These are phyloP conservation scores for Saturnispora halmiae DNA, from an alignment of 805 yeast species.

Conservation along the genomic window DNA sequence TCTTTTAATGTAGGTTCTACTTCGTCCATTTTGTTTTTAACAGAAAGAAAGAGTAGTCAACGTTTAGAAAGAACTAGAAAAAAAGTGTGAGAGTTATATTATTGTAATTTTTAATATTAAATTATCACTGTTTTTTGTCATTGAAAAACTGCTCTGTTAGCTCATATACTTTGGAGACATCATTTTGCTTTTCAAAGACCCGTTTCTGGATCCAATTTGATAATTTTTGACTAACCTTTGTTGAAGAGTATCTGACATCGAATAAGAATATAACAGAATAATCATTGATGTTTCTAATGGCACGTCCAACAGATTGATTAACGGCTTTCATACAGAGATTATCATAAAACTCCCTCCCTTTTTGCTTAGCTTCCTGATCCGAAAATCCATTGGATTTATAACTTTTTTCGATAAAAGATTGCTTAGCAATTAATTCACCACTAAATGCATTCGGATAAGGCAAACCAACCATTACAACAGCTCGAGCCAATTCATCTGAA, in stretches of 20 bases:
- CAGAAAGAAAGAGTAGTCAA: background rate
- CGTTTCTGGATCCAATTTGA: slow-evolving; percentile 67
- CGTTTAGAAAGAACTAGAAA: background rate
- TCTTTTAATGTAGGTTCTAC: slow-evolving; percentile 68
- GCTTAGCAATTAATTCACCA: slow-evolving; percentile 70
- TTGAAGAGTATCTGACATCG: slow-evolving; percentile 48
- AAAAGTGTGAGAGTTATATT: background rate
- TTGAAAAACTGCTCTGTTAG: slow-evolving; percentile 9
- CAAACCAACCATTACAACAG: slow-evolving; percentile 76
- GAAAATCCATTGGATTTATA: slow-evolving; percentile 43
- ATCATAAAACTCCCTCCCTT: slow-evolving; percentile 56
- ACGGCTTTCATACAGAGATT: slow-evolving; percentile 85
- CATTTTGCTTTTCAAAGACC: slow-evolving; percentile 10
- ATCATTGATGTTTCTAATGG: slow-evolving; percentile 77
- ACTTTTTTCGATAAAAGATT: slow-evolving; percentile 49
- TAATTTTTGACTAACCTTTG: slow-evolving; percentile 44
- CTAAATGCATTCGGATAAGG: slow-evolving; percentile 83
- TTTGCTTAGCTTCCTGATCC: slow-evolving; percentile 35
- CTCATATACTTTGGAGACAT: background rate
- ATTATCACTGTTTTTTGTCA: background rate
- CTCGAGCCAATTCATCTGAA: slow-evolving; percentile 78
- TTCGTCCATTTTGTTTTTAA: slow-evolving; percentile 38
- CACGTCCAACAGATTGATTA: slow-evolving; percentile 87
- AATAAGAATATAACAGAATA: slow-evolving; percentile 67
- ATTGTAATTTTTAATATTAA: background rate